Base-by-base conservation (phyloP, 1,284 basidiomycete genomes). In the Ceratobasidium sp. region DNA sequence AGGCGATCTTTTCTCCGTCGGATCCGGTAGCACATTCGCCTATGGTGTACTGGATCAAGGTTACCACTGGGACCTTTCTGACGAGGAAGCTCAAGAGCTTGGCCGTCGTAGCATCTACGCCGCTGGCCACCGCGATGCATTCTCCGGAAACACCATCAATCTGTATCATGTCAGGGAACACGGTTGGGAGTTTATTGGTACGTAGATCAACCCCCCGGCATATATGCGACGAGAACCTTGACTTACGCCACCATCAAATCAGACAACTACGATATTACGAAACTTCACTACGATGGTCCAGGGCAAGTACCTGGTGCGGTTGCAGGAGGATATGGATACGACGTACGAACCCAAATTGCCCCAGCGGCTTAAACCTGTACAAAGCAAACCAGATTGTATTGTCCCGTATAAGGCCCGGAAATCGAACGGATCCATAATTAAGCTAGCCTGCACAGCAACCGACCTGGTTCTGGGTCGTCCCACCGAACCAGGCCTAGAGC, bases 11-110 rank as follows among this genome's bases (percentile, higher is more conserved):
- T 99, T 99, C 82, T 98, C 95, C 5, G 97, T 99, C 44, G 97
- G 97, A 39, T 98, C 96, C 2, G 97, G 97, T 75, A 94, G 91
- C 76, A 99, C 97, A 0, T 98, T 96, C 75, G 97, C 97, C 4
- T 99, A 99, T 76, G 96, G 96, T 84, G 95, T 99, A 2, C 85
- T 99, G 47, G 97, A 99, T 79, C 95, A 98, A 79, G 94, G 90
- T 1, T 98, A 98, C 80, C 86, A 82, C 70, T 99, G 93, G 91
- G 95, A 99, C 76, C 81, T 99, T 66, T 87, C 89, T 13, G 93
- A 95, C 72, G 95, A 89, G 72, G 97, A 98, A 73, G 97, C 97
- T 1, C 90, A 94, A 76, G 97, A 99, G 76, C 87, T 99, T 36
- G 97, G 92, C 11, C 82, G 94, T 76, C 82, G 96, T 73, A 95